Evolutionary conservation across 352 stramenopile species (phyloP), one percentile per base, ranked within the genome.

Genomic region (Pythium sukuiense): DNA sequence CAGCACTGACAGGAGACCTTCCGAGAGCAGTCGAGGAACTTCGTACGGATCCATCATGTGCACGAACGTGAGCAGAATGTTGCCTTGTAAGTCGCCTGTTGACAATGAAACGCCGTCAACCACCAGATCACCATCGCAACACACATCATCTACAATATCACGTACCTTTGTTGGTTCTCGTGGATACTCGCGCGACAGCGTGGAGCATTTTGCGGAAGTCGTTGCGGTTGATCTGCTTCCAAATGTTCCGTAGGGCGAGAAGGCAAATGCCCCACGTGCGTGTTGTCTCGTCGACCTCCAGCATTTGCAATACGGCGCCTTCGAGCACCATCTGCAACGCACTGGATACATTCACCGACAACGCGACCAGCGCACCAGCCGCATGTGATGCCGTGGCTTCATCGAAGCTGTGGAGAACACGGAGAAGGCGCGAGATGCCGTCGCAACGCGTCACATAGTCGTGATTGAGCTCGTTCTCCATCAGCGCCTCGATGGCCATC

Each of bases 41-140:
- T 95, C 88, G 6, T 58, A 67, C 9, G 83, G 73, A 68, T 95
- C 83, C 85, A 96, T 92, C 86, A 96, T 92, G 78, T 96, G 88
- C 13, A 96, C 88, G 60, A 96, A 92, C 1, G 86, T 96, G 50
- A 96, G 62, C 63, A 96, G 59, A 49, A 96, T 92, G 55, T 95
- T 95, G 32, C 88, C 87, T 35, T 86, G 81, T 52, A 96, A 69
- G 49, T 92, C 80, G 12, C 86, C 85, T 94, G 14, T 67, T 13
- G 54, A 18, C 37, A 56, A 18, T 29, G 30, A 58, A 24, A 24
- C 32, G 32, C 32, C 18, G 32, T 16, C 43, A 27, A 29, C 29
- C n/a, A 50, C 3, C 18, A 39, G 33, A 39, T 39, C 33, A 39
- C 6, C 8, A 39, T 11, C 6, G 6, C 33, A 24, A 24, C 33